Evolutionary conservation across 257 asterid genomes (phyloP).

Genomic region (Gentiana straminea): DNA sequence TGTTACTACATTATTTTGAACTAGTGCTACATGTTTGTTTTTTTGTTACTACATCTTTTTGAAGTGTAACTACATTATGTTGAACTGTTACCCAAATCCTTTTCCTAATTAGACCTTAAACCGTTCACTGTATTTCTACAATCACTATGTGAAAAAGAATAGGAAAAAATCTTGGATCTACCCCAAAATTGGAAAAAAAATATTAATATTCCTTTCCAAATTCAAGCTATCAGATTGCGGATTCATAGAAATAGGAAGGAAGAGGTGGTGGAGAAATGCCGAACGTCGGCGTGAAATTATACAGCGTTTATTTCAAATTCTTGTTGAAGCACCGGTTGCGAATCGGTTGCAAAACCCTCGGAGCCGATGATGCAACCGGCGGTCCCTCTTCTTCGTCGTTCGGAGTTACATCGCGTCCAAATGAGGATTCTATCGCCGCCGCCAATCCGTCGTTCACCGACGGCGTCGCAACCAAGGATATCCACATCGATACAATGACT

Average conservation of each 20-base stretch:
- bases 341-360: conserved; percentile 42
- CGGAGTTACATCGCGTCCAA: conserved; percentile 87
- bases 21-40: too few species aligned
- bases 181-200: too few species aligned
- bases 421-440: conserved; percentile 59
- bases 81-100: too few species aligned
- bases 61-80: too few species aligned
- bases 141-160: too few species aligned
- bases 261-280: conserved; percentile 54
- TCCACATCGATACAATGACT: conserved; percentile 79
- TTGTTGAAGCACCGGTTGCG: conserved; percentile 86
- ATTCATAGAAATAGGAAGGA: conserved; percentile 13
- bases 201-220: too few species aligned
- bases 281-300: conserved; percentile 78
- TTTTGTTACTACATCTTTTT: too few species aligned
- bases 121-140: too few species aligned
- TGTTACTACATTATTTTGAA: too few species aligned
- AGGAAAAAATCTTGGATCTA: too few species aligned
- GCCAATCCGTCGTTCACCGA: conserved; percentile 77
- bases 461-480: conserved; percentile 89
- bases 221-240: too few species aligned
- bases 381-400: conserved; percentile 17
- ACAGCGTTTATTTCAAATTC: conserved; percentile 84
- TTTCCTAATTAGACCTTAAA: too few species aligned
- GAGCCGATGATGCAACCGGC: conserved; percentile 18